A percentile compares a stretch with the other conserved stretches of the same genome.
These are phyloP conservation scores for Exophiala mesophila DNA, from an alignment of 2,329 filamentous ascomycete species.

Conservation along the genomic window DNA sequence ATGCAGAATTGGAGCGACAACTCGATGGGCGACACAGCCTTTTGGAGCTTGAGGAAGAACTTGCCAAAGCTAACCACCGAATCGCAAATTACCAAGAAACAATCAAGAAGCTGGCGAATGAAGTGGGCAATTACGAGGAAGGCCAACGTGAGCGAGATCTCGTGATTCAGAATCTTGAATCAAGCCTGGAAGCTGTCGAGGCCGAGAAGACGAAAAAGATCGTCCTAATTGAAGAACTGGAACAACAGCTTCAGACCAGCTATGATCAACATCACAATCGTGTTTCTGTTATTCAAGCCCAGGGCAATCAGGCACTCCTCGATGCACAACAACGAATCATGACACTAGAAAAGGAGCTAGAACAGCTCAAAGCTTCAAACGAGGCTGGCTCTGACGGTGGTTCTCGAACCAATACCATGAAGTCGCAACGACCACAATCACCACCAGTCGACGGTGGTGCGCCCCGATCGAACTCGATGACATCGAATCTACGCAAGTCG, in stretches of 20 bases:
- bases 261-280: constrained; percentile 95
- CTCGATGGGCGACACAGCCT: constrained; percentile 21
- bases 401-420: constrained; percentile 26
- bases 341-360: constrained; percentile 62
- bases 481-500: constrained; percentile 76
- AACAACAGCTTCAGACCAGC: constrained; percentile 91
- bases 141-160: constrained; percentile 41
- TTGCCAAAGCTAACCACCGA: constrained; percentile 38
- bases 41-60: constrained; percentile 29
- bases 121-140: constrained; percentile 45
- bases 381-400: constrained; percentile 40
- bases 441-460: constrained; percentile 39
- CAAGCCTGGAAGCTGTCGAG: constrained; percentile 46
- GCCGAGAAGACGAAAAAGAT: constrained; percentile 83
- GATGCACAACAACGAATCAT: constrained; percentile 65
- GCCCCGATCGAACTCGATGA: constrained; percentile 54
- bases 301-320: constrained; percentile 69
- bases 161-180: constrained; percentile 43
- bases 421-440: constrained; percentile 35
- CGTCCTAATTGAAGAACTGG: constrained; percentile 86
- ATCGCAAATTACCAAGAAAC: constrained; percentile 47
- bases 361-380: constrained; percentile 39
- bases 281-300: constrained; percentile 72
- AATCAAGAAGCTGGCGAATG: constrained; percentile 50
- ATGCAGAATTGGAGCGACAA: constrained; percentile 25